Conservation (phyloP, 805 yeast species). For the Suhomyces canberraensis region DNA sequence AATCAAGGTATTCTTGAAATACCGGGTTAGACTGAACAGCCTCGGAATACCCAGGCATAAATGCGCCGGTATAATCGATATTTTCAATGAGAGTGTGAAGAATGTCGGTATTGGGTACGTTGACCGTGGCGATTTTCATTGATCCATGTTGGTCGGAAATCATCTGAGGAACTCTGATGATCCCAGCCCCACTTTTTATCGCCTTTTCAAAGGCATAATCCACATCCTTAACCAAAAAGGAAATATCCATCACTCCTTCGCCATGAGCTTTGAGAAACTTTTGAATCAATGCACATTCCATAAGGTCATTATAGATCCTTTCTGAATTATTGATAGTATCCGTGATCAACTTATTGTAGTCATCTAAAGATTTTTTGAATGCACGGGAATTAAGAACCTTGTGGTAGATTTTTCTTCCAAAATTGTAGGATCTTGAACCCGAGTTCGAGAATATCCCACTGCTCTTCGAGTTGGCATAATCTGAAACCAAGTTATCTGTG, state of each 20-base stretch:
- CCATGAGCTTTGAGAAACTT: conserved; percentile 51
- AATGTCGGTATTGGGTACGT: conserved; percentile 52
- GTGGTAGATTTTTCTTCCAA: conserved; percentile 9
- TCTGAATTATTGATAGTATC: conserved; percentile 17
- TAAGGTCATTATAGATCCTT: conserved; percentile 14
- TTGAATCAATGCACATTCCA: conserved; percentile 17
- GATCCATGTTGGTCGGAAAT: conserved; percentile 47
- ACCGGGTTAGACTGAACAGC: conserved; percentile 7
- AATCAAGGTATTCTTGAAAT: conserved; percentile 4
- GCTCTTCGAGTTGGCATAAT: conserved; percentile 34
- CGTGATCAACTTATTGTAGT: conserved; percentile 9
- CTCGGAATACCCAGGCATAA: conserved; percentile 48
- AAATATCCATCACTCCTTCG: conserved; percentile 76
- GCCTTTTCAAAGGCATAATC: conserved; percentile 46
- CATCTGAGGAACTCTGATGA: conserved; percentile 24
- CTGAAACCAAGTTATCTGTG: conserved; percentile 31
- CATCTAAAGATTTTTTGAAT: conserved; percentile 9
- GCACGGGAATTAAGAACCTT: conserved; percentile 12
- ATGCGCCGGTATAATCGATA: conserved; percentile 38
- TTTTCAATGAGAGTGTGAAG: conserved; percentile 66
- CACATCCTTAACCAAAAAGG: conserved; percentile 58
- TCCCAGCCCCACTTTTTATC: conserved; percentile 48
- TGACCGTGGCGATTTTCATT: conserved; percentile 47
- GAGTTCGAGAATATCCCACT: conserved; percentile 7
- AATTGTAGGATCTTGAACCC: conserved; percentile 4